Evolutionary conservation across 148 eudicot species (phyloP).

Genomic region (Rhododendron henanense): DNA sequence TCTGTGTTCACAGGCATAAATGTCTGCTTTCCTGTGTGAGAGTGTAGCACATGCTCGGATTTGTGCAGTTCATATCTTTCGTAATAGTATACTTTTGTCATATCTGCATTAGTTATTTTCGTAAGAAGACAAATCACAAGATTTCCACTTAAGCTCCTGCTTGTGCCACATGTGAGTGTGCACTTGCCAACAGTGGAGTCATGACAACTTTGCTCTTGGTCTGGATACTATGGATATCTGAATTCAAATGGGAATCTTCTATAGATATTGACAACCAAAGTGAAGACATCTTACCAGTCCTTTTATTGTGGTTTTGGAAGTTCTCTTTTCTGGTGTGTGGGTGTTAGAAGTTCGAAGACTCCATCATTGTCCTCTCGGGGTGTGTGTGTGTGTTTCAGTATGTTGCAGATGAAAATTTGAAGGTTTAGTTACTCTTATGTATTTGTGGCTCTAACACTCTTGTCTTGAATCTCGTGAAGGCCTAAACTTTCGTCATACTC

Average conservation of each 20-base stretch:
- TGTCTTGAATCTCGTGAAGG: slow-evolving; percentile 46
- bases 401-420: background rate
- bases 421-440: background rate
- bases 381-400: background rate
- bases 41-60: background rate
- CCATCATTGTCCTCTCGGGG: background rate
- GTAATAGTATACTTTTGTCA: background rate
- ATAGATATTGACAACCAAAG: background rate
- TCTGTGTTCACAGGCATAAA: background rate
- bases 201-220: background rate
- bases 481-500: slow-evolving; percentile 78
- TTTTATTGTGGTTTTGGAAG: background rate
- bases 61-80: background rate
- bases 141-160: background rate
- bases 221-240: background rate
- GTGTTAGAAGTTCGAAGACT: background rate
- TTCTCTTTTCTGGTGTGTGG: no score
- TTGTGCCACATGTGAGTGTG: background rate
- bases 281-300: background rate
- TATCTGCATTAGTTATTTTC: background rate
- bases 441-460: background rate
- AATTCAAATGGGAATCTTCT: background rate
- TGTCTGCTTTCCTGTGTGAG: background rate
- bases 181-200: background rate
- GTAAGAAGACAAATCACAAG: background rate